Base-by-base conservation (phyloP, 805 yeast genomes). In the Zygotorulaspora chibaensis region DNA sequence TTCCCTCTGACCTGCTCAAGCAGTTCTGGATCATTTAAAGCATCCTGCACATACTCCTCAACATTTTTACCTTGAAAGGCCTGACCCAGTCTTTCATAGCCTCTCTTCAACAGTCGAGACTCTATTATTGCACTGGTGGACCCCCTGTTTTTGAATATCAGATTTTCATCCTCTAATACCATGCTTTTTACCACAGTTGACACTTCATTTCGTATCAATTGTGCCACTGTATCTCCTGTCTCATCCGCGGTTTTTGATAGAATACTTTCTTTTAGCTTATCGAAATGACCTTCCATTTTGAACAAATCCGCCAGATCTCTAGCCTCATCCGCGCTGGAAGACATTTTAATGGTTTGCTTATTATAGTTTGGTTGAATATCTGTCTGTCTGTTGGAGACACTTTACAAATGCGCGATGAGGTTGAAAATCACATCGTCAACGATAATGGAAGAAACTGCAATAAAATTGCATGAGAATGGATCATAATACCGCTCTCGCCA, bases 61-160 rank as follows among this genome's bases (percentile, higher is more conserved):
- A 65, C 40, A 11, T 58, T 43, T 15, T 59, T 45, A 6, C 56
- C 55, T 12, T 53, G 46, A 6, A 47, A 42, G 8, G 47, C 50
- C 16, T 54, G 53, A 5, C 33, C 38, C 30, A 61, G 45, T 38
- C 47, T 51, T 25, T 48, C 48, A 46, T 62, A 63, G 15, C 56
- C 53, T 35, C 61, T 57, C 42, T 59, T 61, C n/a, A 62, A 52
- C 15, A 64, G 34, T 31, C 59, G 56, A 2, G 64, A 56, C 47
- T 66, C 70, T 8, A 66, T 51, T 5, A 62, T 44, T 1, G 68
- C 66, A 37, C 64, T 62, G 0, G 68, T 61, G 0, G 67, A 56
- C 2, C 66, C 67, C 45, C 68, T 51, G 41, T 63, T 63, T 37
- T 61, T 66, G 45, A 61, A 62, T 8, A 65, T 45, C 8, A 66